Evolutionary conservation across 1,284 basidiomycete genomes (phyloP).

Genomic region (Leccinum subrobustum): DNA sequence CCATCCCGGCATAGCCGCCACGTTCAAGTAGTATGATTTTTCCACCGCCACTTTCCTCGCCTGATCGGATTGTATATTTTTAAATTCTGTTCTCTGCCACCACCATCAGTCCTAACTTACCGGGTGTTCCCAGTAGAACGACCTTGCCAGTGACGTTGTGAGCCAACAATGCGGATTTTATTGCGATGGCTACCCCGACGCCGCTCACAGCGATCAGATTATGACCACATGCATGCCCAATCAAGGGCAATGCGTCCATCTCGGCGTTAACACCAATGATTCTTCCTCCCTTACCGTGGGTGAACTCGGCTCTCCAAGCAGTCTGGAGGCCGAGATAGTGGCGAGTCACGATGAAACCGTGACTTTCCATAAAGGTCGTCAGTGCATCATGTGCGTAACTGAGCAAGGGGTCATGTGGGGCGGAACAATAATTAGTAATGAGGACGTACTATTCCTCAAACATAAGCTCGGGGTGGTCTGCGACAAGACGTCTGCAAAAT

Average conservation of each 20-base stretch:
- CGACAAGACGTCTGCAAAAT: slow-evolving; percentile 3
- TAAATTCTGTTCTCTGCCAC: slow-evolving; percentile 8
- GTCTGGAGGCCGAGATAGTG: slow-evolving; percentile 69
- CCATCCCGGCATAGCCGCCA: slow-evolving; percentile 76
- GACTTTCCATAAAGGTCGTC: slow-evolving; percentile 52
- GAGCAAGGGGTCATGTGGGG: slow-evolving; percentile 2
- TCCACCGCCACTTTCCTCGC: slow-evolving; percentile 79
- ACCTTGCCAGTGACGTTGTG: slow-evolving; percentile 70
- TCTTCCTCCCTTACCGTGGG: slow-evolving; percentile 55
- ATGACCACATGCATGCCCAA: slow-evolving; percentile 83
- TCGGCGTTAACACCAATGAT: slow-evolving; percentile 70
- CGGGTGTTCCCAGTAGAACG: slow-evolving; percentile 82
- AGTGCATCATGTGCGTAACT: slow-evolving; percentile 61
- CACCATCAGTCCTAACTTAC: slow-evolving; percentile 37
- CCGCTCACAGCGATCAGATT: slow-evolving; percentile 85
- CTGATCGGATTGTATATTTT: slow-evolving; percentile 33
- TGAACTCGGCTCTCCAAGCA: slow-evolving; percentile 75
- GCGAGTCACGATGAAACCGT: slow-evolving; percentile 62
- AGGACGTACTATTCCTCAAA: slow-evolving; percentile 53
- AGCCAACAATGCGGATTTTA: slow-evolving; percentile 65
- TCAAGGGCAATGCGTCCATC: slow-evolving; percentile 64
- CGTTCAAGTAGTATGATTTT: slow-evolving; percentile 72
- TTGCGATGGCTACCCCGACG: slow-evolving; percentile 71
- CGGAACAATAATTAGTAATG: background rate
- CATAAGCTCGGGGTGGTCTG: slow-evolving; percentile 56